Base-by-base conservation (phyloP, 139 green algal species). In the Bryopsis sp. region DNA sequence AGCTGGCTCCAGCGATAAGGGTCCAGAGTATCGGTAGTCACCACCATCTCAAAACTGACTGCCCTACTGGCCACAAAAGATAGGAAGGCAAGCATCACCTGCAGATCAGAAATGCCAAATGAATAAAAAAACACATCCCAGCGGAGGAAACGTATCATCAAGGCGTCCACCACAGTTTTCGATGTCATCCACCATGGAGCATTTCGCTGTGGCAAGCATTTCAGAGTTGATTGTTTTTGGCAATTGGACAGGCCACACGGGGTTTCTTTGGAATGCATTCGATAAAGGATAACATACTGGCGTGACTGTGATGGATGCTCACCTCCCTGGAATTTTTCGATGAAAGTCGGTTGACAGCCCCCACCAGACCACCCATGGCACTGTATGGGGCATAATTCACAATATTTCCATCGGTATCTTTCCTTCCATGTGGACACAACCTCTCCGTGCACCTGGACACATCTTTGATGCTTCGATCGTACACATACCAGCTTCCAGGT, bases 401-500 rank as follows among this genome's bases (percentile, higher is more conserved):
- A 29, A 67, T 47, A 29, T 47, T 67, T 8, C 34, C 34, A 26
- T 26, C 15, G 33, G 24, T 47, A 24, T 67, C 32, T 26, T 7
- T 8, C 31, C 32, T 43, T 11, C 59, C 59, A 47, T 67, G 59
- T 8, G 59, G 59, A 24, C 59, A 67, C 26, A 48, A 29, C 28
- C 5, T 24, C 24, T 67, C 32, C 4, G 32, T 47, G 59, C 59
- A 67, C 32, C 34, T 39, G 7, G 32, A 33, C 7, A 67, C 15
- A 5, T 26, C 28, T 8, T 7, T 29, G 5, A 43, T n/a, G 32
- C 34, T 47, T 5, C 59, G 59, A 47, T 67, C 59, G 33, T 47
- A 67, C 24, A 67, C 59, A 47, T 48, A 67, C 59, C 32, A 47
- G 59, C 59, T 67, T 8, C 59, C 59, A 33, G 59, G 59, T 29